A percentile compares a stretch with the other conserved stretches of the same genome.
These are phyloP conservation scores for Astragalus glycyphyllos DNA, from an alignment of 306 rosid genomes.

Conservation along the genomic window DNA sequence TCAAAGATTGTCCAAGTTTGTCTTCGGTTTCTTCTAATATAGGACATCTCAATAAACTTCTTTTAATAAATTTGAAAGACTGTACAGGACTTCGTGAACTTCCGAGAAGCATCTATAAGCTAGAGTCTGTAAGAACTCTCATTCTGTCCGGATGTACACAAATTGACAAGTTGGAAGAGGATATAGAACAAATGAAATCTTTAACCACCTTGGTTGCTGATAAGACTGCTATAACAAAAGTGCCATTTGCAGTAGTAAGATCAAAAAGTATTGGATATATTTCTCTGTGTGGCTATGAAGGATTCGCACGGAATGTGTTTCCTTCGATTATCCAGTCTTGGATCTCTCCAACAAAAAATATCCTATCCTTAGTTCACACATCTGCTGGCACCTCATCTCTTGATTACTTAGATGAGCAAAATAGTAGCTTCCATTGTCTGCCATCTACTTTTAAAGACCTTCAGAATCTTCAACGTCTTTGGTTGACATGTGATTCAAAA, in stretches of 20 bases:
- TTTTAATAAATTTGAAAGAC: slow-evolving; percentile 36
- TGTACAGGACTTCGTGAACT: slow-evolving; percentile 34
- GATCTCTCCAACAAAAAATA: slow-evolving; percentile 41
- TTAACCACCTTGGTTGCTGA: slow-evolving; percentile 39
- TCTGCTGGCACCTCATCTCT: neutral
- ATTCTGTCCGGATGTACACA: slow-evolving; percentile 40
- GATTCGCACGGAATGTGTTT: slow-evolving; percentile 23
- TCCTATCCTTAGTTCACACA: neutral
- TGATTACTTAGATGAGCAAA: neutral
- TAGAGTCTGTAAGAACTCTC: slow-evolving; percentile 28
- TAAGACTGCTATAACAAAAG: slow-evolving; percentile 39
- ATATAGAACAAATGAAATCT: neutral
- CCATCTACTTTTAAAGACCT: neutral
- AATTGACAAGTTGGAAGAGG: slow-evolving; percentile 17
- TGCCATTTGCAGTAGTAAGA: slow-evolving; percentile 33
- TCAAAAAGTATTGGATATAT: slow-evolving; percentile 32
- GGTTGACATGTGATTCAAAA: neutral
- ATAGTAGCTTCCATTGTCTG: neutral
- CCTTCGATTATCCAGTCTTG: slow-evolving; percentile 43
- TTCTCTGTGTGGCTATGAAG: slow-evolving; percentile 43
- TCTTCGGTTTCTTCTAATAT: slow-evolving; percentile 2
- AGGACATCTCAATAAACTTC: slow-evolving; percentile 10
- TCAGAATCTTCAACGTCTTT: slow-evolving; percentile 10
- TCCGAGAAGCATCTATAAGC: slow-evolving; percentile 45
- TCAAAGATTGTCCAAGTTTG: slow-evolving; percentile 38